A percentile compares a stretch with the other conserved stretches of the same genome.
These are phyloP conservation scores for Trichosporon sp. DNA, from an alignment of 1,284 basidiomycete genomes.

Conservation along the genomic window DNA sequence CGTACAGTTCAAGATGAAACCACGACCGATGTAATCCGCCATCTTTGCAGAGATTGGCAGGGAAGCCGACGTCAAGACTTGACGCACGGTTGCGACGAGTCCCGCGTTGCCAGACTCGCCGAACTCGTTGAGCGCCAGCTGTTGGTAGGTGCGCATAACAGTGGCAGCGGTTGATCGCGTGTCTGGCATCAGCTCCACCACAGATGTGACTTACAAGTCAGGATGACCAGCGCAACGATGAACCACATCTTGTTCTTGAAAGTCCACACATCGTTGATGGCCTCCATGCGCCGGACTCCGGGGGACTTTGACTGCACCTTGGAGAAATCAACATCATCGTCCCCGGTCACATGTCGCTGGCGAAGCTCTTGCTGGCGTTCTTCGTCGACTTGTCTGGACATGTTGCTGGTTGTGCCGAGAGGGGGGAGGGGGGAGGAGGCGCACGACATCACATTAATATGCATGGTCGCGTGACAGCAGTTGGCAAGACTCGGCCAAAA, in stretches of 20 bases:
- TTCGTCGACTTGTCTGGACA: not conserved
- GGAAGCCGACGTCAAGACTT: conserved; percentile 35
- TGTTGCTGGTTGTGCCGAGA: not conserved
- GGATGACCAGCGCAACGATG: conserved; percentile 10
- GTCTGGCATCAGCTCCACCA: not conserved
- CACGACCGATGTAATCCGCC: conserved; percentile 48
- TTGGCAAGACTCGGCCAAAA: no score
- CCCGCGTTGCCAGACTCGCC: conserved; percentile 31
- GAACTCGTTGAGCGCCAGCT: conserved; percentile 24
- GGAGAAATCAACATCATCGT: not conserved
- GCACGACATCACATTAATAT: not conserved
- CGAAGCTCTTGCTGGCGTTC: conserved; percentile 1
- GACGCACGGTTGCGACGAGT: conserved; percentile 42
- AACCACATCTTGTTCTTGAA: conserved; percentile 6
- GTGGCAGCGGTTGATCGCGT: conserved; percentile 3
- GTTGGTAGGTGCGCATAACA: conserved; percentile 22
- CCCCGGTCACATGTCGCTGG: not conserved
- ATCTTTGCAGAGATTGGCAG: conserved; percentile 45
- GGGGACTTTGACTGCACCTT: conserved; percentile 12
- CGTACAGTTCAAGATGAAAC: conserved; percentile 42
- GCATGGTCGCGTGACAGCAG: not conserved
- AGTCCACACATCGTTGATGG: conserved; percentile 11
- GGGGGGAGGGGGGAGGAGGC: not conserved
- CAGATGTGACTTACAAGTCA: conserved; percentile 11
- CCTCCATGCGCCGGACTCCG: conserved; percentile 20